Conservation (phyloP, 2,329 filamentous ascomycete species). For the Phaeosphaeria sp. region DNA sequence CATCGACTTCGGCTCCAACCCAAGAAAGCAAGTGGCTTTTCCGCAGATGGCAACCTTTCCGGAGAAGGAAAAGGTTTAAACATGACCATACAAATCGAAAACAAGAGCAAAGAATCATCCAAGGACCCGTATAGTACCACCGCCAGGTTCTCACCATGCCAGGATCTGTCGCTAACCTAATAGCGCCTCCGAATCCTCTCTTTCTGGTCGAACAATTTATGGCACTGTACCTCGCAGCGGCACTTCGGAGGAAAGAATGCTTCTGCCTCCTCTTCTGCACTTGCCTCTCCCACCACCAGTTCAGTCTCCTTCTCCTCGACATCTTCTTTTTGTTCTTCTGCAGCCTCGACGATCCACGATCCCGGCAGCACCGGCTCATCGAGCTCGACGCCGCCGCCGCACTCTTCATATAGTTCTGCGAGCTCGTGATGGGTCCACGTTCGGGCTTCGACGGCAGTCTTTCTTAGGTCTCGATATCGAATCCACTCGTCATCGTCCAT, state of each 20-base stretch:
- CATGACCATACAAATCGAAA: no score
- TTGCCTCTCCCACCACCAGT: not conserved
- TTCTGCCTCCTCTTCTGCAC: not conserved
- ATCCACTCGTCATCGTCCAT: slow-evolving; percentile 25
- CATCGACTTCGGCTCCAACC: no score
- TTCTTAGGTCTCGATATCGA: slow-evolving; percentile 10
- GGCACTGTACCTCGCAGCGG: slow-evolving; percentile 14
- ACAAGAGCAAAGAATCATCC: not conserved
- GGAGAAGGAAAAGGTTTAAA: no score
- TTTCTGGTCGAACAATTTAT: not conserved
- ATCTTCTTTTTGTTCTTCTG: not conserved
- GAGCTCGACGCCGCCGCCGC: slow-evolving; percentile 23
- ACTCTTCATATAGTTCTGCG: slow-evolving; percentile 20
- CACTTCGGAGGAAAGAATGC: slow-evolving; percentile 25
- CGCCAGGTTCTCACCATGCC: not conserved
- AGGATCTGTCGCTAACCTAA: not conserved
- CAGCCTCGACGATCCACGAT: not conserved
- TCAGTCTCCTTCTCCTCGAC: not conserved
- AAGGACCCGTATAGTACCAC: not conserved
- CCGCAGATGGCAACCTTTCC: no score
- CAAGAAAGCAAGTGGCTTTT: no score
- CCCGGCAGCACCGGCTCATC: slow-evolving; percentile 4
- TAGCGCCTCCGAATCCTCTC: not conserved
- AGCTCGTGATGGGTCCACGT: slow-evolving; percentile 19
- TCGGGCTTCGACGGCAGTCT: not conserved